A percentile compares a stretch with the other conserved stretches of the same genome.
Evolutionary conservation across 257 asterid genomes (phyloP).

Genomic region (Gentiana macrophylla): DNA sequence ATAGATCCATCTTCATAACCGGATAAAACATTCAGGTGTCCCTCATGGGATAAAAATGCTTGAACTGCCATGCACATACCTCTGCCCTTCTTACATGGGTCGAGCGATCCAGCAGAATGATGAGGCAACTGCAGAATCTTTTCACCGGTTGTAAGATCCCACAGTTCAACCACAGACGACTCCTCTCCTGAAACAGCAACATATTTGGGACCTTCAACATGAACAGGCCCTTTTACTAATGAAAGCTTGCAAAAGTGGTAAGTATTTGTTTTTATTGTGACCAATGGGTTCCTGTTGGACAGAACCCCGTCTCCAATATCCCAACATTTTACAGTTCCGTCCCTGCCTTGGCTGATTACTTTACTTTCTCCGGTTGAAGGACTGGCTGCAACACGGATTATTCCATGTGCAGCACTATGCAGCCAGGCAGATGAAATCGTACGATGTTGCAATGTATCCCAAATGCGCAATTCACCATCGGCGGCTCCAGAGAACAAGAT

Average conservation of each 20-base stretch:
- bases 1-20: conserved; percentile 90
- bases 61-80: conserved; percentile 77
- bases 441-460: conserved; percentile 76
- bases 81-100: conserved; percentile 34
- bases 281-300: conserved; percentile 61
- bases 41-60: conserved; percentile 51
- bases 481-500: conserved; percentile 71
- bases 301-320: conserved; percentile 66
- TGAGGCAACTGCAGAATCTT: conserved; percentile 41
- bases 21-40: conserved; percentile 41
- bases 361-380: conserved; percentile 41
- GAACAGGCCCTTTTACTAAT: conserved; percentile 25
- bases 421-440: conserved; percentile 79
- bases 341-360: conserved; percentile 82
- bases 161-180: conserved; percentile 63
- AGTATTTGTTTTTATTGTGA: conserved; percentile 55
- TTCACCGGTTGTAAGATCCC: conserved; percentile 59
- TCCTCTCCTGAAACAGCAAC: conserved; percentile 70
- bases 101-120: conserved; percentile 18
- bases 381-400: conserved; percentile 47
- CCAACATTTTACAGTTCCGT: conserved; percentile 81
- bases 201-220: conserved; percentile 27
- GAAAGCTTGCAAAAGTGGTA: conserved; percentile 96
- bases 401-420: conserved; percentile 90
- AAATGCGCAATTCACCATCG: conserved; percentile 84